phyloP scores from a whole-genome alignment of 805 yeast genomes.

The Sugiyamaella americana region DNA sequence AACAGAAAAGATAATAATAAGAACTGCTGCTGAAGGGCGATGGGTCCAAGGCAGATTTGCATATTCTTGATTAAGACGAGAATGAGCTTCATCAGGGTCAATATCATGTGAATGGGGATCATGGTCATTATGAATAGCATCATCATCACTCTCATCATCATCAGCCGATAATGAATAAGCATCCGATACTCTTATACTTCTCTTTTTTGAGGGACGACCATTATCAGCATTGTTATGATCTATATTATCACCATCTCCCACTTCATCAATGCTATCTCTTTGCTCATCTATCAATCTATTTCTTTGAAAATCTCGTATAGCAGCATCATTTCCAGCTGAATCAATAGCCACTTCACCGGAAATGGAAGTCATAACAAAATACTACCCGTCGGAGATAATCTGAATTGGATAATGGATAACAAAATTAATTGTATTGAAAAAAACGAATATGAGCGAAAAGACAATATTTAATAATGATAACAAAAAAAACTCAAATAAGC shows the following conservation, averaged over 20 bases:
- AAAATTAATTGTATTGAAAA: too few relatives aligned
- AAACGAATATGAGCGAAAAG: too few relatives aligned
- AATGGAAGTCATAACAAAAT: conserved; percentile 6
- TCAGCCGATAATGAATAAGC: neutral
- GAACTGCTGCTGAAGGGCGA: conserved; percentile 9
- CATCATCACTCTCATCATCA: conserved; percentile 1
- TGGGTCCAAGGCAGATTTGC: conserved; percentile 6
- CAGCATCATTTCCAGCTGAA: conserved; percentile 7
- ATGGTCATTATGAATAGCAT: neutral
- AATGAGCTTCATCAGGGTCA: conserved; percentile 1
- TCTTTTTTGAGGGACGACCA: neutral
- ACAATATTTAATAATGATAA: too few relatives aligned
- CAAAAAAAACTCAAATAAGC: too few relatives aligned
- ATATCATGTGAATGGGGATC: neutral
- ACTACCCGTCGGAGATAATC: neutral
- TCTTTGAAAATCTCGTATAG: conserved; percentile 1
- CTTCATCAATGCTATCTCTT: neutral
- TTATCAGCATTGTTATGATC: neutral
- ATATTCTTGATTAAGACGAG: conserved; percentile 5
- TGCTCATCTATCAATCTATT: neutral
- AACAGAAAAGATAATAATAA: conserved; percentile 10
- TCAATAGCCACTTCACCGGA: conserved; percentile 4
- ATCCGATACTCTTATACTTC: neutral
- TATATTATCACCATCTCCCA: neutral
- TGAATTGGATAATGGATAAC: too few relatives aligned